Evolutionary conservation across 768 basidiomycete species (phyloP).

Genomic region (Hericium erinaceus): DNA sequence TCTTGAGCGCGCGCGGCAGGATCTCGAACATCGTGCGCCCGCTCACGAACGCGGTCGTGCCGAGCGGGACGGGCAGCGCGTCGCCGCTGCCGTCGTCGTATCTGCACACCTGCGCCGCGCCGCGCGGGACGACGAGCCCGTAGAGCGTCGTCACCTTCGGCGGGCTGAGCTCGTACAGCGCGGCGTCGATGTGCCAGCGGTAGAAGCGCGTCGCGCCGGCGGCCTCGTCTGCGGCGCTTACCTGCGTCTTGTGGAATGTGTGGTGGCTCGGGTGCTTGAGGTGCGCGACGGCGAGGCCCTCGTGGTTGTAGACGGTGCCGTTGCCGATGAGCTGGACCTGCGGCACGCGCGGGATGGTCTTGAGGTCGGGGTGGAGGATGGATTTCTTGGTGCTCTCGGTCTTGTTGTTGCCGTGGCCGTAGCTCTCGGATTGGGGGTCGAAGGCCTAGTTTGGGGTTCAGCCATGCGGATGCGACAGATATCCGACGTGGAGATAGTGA

Average conservation of each 20-base stretch:
- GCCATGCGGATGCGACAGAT: not conserved
- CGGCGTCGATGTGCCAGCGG: constrained; percentile 88
- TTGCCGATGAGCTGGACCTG: constrained; percentile 90
- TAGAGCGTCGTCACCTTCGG: constrained; percentile 81
- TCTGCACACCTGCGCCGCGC: constrained; percentile 48
- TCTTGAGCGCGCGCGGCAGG: constrained; percentile 57
- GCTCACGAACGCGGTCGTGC: constrained; percentile 75
- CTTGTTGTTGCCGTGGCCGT: constrained; percentile 88
- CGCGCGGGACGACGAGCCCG: constrained; percentile 60
- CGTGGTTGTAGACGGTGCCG: constrained; percentile 66
- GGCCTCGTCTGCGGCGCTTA: constrained; percentile 62
- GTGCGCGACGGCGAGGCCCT: constrained; percentile 60
- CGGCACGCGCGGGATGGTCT: constrained; percentile 78
- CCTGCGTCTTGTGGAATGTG: constrained; percentile 71
- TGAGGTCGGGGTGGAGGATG: constrained; percentile 80
- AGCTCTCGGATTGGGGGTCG: constrained; percentile 53
- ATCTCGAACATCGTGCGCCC: constrained; percentile 80
- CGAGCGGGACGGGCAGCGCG: constrained; percentile 68
- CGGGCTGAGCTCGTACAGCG: constrained; percentile 64
- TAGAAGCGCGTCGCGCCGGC: constrained; percentile 74
- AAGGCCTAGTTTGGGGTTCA: constrained; percentile 48
- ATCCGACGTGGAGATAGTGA: not conserved
- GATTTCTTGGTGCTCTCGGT: constrained; percentile 65
- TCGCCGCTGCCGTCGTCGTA: constrained; percentile 86
- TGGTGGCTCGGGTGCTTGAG: constrained; percentile 80